Percentiles rank a stretch among this genome's conserved stretches.
Evolutionary conservation across 768 basidiomycete species (phyloP).

Genomic region (Leccinum ochraceum): DNA sequence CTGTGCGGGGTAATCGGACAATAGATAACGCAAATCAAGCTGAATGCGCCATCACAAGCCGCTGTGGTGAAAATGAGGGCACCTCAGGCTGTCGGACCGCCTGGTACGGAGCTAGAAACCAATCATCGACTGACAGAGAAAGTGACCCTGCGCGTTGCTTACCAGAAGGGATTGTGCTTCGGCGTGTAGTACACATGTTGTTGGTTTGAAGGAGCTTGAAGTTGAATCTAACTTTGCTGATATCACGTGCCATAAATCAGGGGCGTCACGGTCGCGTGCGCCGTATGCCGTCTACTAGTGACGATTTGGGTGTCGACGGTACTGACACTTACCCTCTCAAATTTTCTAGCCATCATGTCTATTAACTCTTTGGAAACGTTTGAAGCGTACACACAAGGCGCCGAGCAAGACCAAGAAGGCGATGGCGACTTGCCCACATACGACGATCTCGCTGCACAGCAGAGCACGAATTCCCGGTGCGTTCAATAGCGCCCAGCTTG

Average conservation of each 20-base stretch:
- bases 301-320: too few species aligned
- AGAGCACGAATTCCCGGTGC: conserved; percentile 82
- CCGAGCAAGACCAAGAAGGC: conserved; percentile 44
- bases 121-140: background rate
- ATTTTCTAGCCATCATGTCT: conserved; percentile 16
- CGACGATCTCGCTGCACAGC: conserved; percentile 72
- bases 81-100: background rate
- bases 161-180: background rate
- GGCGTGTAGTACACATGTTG: background rate
- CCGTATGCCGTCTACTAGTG: too few species aligned
- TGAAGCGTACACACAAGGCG: conserved; percentile 29
- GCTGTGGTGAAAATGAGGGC: background rate
- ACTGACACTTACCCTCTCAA: background rate
- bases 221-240: background rate
- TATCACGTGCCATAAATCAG: conserved; percentile 16
- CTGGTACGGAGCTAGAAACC: background rate
- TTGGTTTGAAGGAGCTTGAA: background rate
- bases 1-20: background rate
- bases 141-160: too few species aligned
- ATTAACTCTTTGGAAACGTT: conserved; percentile 24
- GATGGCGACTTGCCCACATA: conserved; percentile 73
- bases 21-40: background rate
- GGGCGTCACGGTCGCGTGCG: background rate
- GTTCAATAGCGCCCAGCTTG: conserved; percentile 18
- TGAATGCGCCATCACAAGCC: background rate